Evolutionary conservation across 1,139 yeast genomes (phyloP).

Genomic region (Saccharomycopsis phalli): DNA sequence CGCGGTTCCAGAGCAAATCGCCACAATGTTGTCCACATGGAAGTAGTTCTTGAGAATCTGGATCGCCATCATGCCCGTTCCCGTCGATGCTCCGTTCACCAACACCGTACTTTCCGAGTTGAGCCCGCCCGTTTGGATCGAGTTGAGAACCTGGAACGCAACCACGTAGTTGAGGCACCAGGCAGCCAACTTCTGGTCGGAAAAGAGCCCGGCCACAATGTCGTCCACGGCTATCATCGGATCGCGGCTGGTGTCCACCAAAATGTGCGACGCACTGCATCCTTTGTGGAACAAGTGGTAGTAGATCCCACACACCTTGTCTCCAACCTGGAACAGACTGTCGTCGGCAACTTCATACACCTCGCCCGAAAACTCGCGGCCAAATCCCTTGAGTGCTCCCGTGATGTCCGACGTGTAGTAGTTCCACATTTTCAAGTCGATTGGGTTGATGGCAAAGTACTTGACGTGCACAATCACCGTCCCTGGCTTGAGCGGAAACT

Average conservation of each 20-base stretch:
- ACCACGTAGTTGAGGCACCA: slow-evolving; percentile 52
- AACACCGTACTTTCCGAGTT: slow-evolving; percentile 33
- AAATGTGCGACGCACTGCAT: slow-evolving; percentile 42
- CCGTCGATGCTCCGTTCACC: slow-evolving; percentile 65
- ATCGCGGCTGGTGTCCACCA: slow-evolving; percentile 35
- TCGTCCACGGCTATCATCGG: slow-evolving; percentile 40
- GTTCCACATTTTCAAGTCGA: slow-evolving; percentile 47
- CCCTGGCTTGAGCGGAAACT: slow-evolving; percentile 34
- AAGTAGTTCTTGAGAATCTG: slow-evolving; percentile 46
- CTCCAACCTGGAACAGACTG: slow-evolving; percentile 38
- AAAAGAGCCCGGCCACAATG: slow-evolving; percentile 25
- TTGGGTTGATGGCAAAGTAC: slow-evolving; percentile 58
- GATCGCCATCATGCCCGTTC: slow-evolving; percentile 56
- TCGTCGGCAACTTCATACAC: slow-evolving; percentile 49
- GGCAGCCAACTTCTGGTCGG: slow-evolving; percentile 48
- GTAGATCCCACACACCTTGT: slow-evolving; percentile 52
- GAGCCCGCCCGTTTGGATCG: slow-evolving; percentile 26
- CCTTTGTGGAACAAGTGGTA: slow-evolving; percentile 42
- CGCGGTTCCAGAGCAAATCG: slow-evolving; percentile 32
- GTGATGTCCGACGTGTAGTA: slow-evolving; percentile 30
- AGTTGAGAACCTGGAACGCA: slow-evolving; percentile 39
- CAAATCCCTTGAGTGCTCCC: slow-evolving; percentile 46
- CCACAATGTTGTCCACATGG: slow-evolving; percentile 39
- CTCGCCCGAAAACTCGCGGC: slow-evolving; percentile 63
- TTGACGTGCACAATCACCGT: slow-evolving; percentile 50